Evolutionary conservation across 306 rosid species (phyloP).

Genomic region (Dalbergia cultrata): DNA sequence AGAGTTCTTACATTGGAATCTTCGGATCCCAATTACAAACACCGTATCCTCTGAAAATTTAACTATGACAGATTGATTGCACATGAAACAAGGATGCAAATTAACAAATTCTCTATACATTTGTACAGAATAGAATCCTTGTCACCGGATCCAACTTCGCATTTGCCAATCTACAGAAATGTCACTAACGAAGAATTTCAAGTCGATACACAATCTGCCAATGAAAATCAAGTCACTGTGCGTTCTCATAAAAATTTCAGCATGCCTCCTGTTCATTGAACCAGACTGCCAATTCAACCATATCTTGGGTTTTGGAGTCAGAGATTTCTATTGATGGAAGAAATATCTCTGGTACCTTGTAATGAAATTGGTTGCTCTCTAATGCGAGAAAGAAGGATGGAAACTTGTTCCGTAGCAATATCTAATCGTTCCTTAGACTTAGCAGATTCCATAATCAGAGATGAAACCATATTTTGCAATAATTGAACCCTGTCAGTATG

Average conservation of each 20-base stretch:
- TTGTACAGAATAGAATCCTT: constrained; percentile 47
- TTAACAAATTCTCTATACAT: constrained; percentile 51
- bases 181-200: constrained; percentile 31
- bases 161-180: constrained; percentile 49
- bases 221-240: constrained; percentile 14
- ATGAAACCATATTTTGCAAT: constrained; percentile 76
- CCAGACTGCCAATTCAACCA: constrained; percentile 19
- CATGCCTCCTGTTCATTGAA: constrained; percentile 35
- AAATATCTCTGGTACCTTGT: constrained; percentile 68
- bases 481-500: constrained; percentile 78
- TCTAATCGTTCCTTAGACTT: constrained; percentile 90
- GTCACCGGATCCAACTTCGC: constrained; percentile 17
- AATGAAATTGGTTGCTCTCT: constrained; percentile 80
- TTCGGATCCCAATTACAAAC: neutral
- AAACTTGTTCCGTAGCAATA: constrained; percentile 82
- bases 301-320: constrained; percentile 40
- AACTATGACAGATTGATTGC: constrained; percentile 27
- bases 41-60: neutral
- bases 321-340: constrained; percentile 64
- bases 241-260: constrained; percentile 37
- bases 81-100: constrained; percentile 30
- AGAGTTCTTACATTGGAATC: neutral
- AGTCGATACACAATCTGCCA: constrained; percentile 35
- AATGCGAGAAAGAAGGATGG: constrained; percentile 74
- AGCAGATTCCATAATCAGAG: constrained; percentile 84